phyloP scores from a whole-genome alignment of 2,329 filamentous ascomycete species.

The Ceratocystiopsis sp. region DNA sequence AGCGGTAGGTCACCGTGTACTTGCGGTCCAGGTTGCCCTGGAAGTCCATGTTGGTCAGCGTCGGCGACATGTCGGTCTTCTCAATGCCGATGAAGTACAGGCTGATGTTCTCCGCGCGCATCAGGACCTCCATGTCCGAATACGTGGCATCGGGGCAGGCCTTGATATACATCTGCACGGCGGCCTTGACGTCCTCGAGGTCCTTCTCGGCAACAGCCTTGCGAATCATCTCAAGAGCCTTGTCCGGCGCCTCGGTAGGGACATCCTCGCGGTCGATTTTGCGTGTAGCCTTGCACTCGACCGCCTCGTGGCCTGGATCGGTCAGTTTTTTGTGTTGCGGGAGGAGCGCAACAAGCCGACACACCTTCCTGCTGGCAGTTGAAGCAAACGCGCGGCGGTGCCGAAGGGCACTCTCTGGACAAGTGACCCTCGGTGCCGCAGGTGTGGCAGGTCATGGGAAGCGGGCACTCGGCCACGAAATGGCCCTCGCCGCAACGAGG shows the following conservation, averaged over 20 bases:
- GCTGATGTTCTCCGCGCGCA: slow-evolving; percentile 35
- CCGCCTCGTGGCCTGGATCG: slow-evolving; percentile 29
- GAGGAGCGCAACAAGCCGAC: slow-evolving; percentile 3
- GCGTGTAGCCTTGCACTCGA: slow-evolving; percentile 41
- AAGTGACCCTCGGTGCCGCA: slow-evolving; percentile 33
- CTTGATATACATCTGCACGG: slow-evolving; percentile 44
- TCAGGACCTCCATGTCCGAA: slow-evolving; percentile 39
- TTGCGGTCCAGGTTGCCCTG: slow-evolving; percentile 51
- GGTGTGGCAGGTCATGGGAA: slow-evolving; percentile 15
- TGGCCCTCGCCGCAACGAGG: slow-evolving; percentile 32
- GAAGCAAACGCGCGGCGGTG: slow-evolving; percentile 36
- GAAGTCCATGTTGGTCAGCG: slow-evolving; percentile 54
- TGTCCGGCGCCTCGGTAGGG: slow-evolving; percentile 31
- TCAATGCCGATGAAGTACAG: slow-evolving; percentile 48
- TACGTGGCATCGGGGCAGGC: slow-evolving; percentile 40
- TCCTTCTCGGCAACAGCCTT: slow-evolving; percentile 36
- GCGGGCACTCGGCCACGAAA: slow-evolving; percentile 35
- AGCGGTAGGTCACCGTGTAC: slow-evolving; percentile 46
- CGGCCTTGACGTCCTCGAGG: slow-evolving; percentile 44
- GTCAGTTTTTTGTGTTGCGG: not conserved
- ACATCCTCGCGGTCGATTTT: slow-evolving; percentile 37
- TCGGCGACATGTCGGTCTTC: slow-evolving; percentile 30
- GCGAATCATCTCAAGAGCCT: slow-evolving; percentile 40
- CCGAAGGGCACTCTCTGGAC: slow-evolving; percentile 35
- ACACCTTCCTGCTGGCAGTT: slow-evolving; percentile 46